A percentile compares a stretch with the other conserved stretches of the same genome.
Evolutionary conservation across 768 basidiomycete genomes (phyloP).

Genomic region (Agaricus blazei): DNA sequence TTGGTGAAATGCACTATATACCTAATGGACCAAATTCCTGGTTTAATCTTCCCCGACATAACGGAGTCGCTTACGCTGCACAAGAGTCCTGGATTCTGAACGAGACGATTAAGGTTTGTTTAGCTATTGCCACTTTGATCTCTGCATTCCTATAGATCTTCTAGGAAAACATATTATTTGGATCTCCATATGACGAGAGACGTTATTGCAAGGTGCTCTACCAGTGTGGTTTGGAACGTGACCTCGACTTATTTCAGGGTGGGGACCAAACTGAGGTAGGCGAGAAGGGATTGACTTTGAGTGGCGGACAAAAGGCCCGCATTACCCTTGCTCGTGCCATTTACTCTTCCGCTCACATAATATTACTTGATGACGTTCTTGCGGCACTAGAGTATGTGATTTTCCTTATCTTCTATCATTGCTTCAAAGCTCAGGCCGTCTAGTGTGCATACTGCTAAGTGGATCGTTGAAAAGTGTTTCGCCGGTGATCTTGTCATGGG

Average conservation of each 20-base stretch:
- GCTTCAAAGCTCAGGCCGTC: conserved; percentile 13
- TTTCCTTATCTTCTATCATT: neutral
- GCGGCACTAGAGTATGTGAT: conserved; percentile 49
- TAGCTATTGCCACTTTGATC: too few relatives aligned
- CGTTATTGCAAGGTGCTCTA: conserved; percentile 58
- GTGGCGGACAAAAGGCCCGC: conserved; percentile 29
- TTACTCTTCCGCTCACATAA: conserved; percentile 47
- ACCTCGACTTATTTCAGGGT: conserved; percentile 64
- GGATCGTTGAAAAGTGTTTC: conserved; percentile 76
- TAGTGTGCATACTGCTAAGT: conserved; percentile 61
- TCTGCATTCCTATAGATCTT: too few relatives aligned
- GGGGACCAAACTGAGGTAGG: conserved; percentile 70
- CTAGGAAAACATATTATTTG: conserved; percentile 68
- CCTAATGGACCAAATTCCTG: conserved; percentile 49
- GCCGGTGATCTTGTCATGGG: conserved; percentile 72
- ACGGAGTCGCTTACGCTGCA: conserved; percentile 73
- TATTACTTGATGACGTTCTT: conserved; percentile 74
- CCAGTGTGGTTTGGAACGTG: conserved; percentile 70
- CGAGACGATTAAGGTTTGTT: conserved; percentile 50
- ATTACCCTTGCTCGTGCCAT: conserved; percentile 42
- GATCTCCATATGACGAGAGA: conserved; percentile 67
- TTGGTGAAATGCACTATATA: conserved; percentile 65
- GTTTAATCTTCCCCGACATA: conserved; percentile 63
- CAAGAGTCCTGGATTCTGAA: conserved; percentile 88
- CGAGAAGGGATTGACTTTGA: conserved; percentile 60